These are phyloP conservation scores for Thuja plicata DNA, from an alignment of 83 land plant genomes.

Conservation along the genomic window DNA sequence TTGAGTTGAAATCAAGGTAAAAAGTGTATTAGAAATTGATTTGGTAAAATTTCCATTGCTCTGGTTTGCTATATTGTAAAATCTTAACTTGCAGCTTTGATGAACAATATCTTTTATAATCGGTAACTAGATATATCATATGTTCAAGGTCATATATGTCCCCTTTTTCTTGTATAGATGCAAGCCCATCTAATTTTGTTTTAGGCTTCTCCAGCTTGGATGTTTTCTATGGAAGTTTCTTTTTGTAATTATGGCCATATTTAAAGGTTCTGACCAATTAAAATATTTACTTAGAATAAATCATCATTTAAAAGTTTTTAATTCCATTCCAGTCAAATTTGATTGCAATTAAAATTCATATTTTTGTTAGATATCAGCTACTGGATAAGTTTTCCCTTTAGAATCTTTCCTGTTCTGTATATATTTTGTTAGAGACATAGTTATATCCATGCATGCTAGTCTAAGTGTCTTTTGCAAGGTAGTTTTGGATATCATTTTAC, in stretches of 20 bases:
- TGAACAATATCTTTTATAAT: background rate
- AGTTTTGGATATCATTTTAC: slow-evolving; percentile 22
- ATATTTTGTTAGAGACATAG: background rate
- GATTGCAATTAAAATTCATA: background rate
- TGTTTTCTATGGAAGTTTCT: background rate
- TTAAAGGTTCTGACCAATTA: slow-evolving; percentile 1
- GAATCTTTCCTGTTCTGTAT: background rate
- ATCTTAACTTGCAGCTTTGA: background rate
- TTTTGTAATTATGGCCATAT: background rate
- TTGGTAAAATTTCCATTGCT: background rate
- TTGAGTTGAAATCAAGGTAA: background rate
- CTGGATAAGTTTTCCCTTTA: background rate
- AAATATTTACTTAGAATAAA: background rate
- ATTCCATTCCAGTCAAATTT: background rate
- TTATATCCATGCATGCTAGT: background rate
- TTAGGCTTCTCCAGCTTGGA: background rate
- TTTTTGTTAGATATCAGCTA: background rate
- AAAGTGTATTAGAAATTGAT: background rate
- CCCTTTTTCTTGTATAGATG: slow-evolving; percentile 1
- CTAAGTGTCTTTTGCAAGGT: slow-evolving; percentile 46
- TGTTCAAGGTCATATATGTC: background rate
- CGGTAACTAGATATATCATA: background rate
- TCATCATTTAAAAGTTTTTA: background rate
- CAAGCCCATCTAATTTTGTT: background rate
- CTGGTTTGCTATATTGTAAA: background rate